Base-by-base conservation (phyloP, 1,284 basidiomycete genomes). In the Papiliotrema flavescens region DNA sequence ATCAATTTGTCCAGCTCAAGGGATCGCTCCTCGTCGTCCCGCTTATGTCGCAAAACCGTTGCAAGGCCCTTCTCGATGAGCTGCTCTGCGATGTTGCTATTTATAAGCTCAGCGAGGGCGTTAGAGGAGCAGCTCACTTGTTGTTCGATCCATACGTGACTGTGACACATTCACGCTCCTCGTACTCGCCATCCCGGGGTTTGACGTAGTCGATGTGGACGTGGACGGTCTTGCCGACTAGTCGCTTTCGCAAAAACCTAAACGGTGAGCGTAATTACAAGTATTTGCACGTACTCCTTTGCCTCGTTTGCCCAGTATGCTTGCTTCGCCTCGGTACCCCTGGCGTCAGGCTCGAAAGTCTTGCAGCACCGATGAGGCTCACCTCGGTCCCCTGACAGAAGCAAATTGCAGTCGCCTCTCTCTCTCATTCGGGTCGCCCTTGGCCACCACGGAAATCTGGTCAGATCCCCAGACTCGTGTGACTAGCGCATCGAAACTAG, bases 11-110 rank as follows among this genome's bases (percentile, higher is more conserved):
- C 95, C 64, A 90, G 92, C 71, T 97, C 94, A 14, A 88, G 83
- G 20, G 93, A 95, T 49, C 93, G 85, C 65, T 95, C 90, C 75
- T 98, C 95, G 70, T 98, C 95, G 65, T 96, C 94, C 41, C 90
- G 85, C 65, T 86, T 88, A 76, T 98, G 95, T 47, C 94, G 85
- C 43, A 97, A 85, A 9, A 90, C 89, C 51, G 86, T 88, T 2
- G 91, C 91, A 13, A 96, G 79, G 47, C 95, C 95, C 67, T 91
- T 91, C 71, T 96, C 92, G 57, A 97, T 86, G 35, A 98, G 80
- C 70, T 93, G 88, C 70, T 95, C 90, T 1, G 92, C 88, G 47
- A 98, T 80, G 71, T 96, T 97, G 54, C 88, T 93, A 64, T 13
- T 37, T 19, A 26, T 58, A 34, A 54, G 55, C 35, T 51, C 28